Percentiles rank a stretch among this genome's conserved stretches.
These are phyloP conservation scores for Arthroderma sp. DNA, from an alignment of 2,329 filamentous ascomycete genomes.

Conservation along the genomic window DNA sequence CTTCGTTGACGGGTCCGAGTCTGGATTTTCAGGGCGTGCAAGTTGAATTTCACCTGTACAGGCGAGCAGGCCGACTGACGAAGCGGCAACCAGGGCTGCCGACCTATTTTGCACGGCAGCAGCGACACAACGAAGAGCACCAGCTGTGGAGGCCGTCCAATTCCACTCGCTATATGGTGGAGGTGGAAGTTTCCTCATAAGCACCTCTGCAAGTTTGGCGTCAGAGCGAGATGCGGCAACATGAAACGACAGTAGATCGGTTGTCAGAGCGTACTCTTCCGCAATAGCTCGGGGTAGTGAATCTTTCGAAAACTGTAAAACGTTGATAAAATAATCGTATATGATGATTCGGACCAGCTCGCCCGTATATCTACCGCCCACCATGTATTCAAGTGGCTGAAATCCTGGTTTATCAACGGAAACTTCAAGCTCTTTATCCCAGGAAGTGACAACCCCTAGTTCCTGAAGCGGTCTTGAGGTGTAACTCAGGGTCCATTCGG, in stretches of 20 bases:
- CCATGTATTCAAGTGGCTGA: conserved; percentile 70
- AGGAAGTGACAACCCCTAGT: conserved; percentile 48
- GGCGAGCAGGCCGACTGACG: conserved; percentile 52
- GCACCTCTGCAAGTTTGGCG: conserved; percentile 26
- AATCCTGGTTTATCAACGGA: conserved; percentile 56
- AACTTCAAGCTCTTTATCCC: conserved; percentile 53
- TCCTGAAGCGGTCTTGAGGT: conserved; percentile 50
- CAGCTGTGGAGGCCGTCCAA: conserved; percentile 51
- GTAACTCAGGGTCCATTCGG: conserved; percentile 66
- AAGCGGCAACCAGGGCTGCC: conserved; percentile 56
- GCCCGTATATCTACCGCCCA: conserved; percentile 57
- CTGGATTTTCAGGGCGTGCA: conserved; percentile 13
- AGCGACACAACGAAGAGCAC: conserved; percentile 48
- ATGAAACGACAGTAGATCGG: conserved; percentile 58
- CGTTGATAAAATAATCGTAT: conserved; percentile 44
- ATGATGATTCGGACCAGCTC: conserved; percentile 58
- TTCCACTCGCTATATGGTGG: conserved; percentile 31
- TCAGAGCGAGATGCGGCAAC: conserved; percentile 39
- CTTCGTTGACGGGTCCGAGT: neutral
- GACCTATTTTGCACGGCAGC: conserved; percentile 56
- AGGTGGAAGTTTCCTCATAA: conserved; percentile 38
- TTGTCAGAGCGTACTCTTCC: conserved; percentile 47
- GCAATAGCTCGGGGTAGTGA: conserved; percentile 42
- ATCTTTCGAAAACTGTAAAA: conserved; percentile 25
- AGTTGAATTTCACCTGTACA: conserved; percentile 50